Evolutionary conservation across 2,329 filamentous ascomycete genomes (phyloP).

Genomic region (Hymenoscyphus repandus): DNA sequence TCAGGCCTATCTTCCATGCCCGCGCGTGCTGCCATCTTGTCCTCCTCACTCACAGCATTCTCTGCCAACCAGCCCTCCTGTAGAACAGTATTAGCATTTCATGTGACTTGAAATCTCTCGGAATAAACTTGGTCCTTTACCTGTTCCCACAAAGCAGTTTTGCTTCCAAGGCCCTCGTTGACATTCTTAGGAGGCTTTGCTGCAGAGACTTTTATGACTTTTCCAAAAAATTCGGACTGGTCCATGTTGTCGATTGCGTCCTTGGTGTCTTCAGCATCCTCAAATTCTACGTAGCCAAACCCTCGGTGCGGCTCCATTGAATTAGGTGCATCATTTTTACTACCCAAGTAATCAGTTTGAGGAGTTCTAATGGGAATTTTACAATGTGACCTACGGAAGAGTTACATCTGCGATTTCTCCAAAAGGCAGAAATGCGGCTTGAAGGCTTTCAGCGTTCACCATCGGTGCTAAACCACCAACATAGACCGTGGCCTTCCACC

Average conservation of each 20-base stretch:
- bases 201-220: conserved; percentile 83
- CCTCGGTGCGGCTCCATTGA: conserved; percentile 77
- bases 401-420: conserved; percentile 91
- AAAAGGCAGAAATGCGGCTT: conserved; percentile 93
- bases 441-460: conserved; percentile 69
- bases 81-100: conserved; percentile 14
- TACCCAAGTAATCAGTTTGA: conserved; percentile 17
- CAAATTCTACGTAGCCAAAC: conserved; percentile 95
- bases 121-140: conserved; percentile 44
- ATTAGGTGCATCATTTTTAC: conserved; percentile 75
- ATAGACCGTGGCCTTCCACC: conserved; percentile 88
- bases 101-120: conserved; percentile 1
- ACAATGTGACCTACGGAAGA: conserved; percentile 48
- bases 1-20: conserved; percentile 51
- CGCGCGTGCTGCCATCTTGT: conserved; percentile 52
- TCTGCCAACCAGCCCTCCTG: conserved; percentile 93
- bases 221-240: conserved; percentile 88
- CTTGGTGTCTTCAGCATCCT: conserved; percentile 76
- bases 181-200: conserved; percentile 89
- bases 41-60: conserved; percentile 78
- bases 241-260: conserved; percentile 99
- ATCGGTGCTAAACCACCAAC: conserved; percentile 81
- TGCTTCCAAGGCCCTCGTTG: conserved; percentile 84
- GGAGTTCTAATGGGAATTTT: neutral
- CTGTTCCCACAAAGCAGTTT: conserved; percentile 95